Conservation (phyloP, 2,329 filamentous ascomycete genomes). For the Graphilbum sp. region DNA sequence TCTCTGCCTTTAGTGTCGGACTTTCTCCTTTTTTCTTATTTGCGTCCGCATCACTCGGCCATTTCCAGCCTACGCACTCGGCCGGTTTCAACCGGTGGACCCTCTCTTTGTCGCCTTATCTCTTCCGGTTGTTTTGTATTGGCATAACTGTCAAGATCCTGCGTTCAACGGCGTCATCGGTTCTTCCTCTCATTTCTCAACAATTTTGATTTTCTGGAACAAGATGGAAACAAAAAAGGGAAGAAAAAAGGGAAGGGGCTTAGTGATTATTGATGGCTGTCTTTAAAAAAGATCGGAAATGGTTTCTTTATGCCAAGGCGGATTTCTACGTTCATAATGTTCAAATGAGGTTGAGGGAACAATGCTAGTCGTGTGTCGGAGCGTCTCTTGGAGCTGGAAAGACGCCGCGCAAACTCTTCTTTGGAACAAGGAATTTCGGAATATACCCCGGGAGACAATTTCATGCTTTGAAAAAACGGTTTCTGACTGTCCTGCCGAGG, state of each 20-base stretch:
- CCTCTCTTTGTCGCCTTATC: not conserved
- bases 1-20: no score
- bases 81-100: no score
- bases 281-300: conserved; percentile 1
- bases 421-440: conserved; percentile 9
- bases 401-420: conserved; percentile 2
- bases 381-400: conserved; percentile 2
- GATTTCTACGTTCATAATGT: conserved; percentile 3
- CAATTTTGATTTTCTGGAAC: conserved; percentile 13
- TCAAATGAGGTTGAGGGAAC: conserved; percentile 5
- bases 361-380: conserved; percentile 1
- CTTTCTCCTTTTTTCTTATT: not conserved
- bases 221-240: conserved; percentile 10
- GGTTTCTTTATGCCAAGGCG: conserved; percentile 1
- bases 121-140: conserved; percentile 5
- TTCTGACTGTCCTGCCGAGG: conserved; percentile 6
- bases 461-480: conserved; percentile 8
- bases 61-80: no score
- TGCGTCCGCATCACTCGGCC: not conserved
- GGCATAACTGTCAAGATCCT: conserved; percentile 6
- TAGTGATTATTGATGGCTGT: conserved; percentile 4
- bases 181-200: conserved; percentile 12
- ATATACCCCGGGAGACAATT: conserved; percentile 11
- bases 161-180: conserved; percentile 13
- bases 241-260: conserved; percentile 5